Conservation (phyloP, 441 rosid genomes). For the Adansonia madagascariensis region DNA sequence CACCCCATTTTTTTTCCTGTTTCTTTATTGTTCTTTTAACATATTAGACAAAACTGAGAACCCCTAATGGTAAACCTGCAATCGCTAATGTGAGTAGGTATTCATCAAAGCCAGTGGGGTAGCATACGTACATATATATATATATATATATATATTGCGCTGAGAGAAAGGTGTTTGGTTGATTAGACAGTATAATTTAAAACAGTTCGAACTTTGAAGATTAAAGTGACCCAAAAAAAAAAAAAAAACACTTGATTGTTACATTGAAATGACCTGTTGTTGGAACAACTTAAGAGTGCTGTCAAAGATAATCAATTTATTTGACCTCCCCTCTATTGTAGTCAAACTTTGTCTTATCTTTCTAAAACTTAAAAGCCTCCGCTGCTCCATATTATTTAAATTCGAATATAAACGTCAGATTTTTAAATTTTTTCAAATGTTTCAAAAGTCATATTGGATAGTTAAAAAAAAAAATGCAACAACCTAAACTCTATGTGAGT, state of each 20-base stretch:
- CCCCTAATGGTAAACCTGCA: constrained; percentile 5
- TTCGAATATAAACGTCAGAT: too few species aligned
- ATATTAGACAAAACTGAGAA: neutral
- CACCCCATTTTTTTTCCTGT: neutral
- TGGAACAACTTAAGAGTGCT: constrained; percentile 50
- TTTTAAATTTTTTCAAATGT: too few species aligned
- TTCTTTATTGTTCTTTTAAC: neutral
- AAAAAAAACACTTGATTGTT: neutral
- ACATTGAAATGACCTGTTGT: constrained; percentile 37
- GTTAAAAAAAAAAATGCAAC: too few species aligned
- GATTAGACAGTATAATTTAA: neutral
- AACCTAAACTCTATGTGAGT: too few species aligned
- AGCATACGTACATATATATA: neutral
- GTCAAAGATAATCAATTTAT: constrained; percentile 50
- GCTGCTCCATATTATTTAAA: too few species aligned
- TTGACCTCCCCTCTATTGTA: constrained; percentile 31
- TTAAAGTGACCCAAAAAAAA: neutral
- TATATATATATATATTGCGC: neutral
- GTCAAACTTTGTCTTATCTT: constrained; percentile 5
- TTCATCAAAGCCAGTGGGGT: neutral
- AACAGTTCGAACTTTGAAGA: neutral
- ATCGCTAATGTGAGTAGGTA: neutral
- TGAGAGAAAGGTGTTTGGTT: constrained; percentile 4
- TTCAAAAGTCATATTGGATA: too few species aligned
- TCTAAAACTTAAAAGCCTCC: neutral